These are phyloP conservation scores for Dothideomycetes sp. DNA, from an alignment of 2,329 filamentous ascomycete species.

Conservation along the genomic window DNA sequence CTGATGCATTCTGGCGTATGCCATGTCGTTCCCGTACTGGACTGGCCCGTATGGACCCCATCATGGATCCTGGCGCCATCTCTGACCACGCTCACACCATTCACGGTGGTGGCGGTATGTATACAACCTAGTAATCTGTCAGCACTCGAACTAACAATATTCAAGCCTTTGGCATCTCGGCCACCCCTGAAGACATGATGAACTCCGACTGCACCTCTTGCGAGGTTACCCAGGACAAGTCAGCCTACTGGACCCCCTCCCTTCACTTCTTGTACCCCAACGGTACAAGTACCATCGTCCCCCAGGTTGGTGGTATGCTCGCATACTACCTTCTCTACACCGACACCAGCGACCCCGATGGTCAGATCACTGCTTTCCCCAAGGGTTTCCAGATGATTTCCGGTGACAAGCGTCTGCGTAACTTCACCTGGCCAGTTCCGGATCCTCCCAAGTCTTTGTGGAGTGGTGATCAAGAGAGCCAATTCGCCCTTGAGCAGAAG, in stretches of 20 bases:
- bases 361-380: constrained; percentile 58
- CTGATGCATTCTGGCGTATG: constrained; percentile 75
- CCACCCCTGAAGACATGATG: constrained; percentile 47
- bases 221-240: constrained; percentile 67
- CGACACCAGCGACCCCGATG: constrained; percentile 24
- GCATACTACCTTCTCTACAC: constrained; percentile 81
- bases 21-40: constrained; percentile 64
- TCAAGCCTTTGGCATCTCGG: constrained; percentile 53
- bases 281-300: constrained; percentile 56
- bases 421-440: constrained; percentile 59
- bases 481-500: constrained; percentile 62
- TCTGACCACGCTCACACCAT: constrained; percentile 63
- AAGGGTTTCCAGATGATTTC: constrained; percentile 71
- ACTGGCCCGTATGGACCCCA: constrained; percentile 56
- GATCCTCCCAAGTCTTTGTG: constrained; percentile 61
- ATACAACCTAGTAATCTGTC: neutral
- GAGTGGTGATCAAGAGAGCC: constrained; percentile 53
- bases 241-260: constrained; percentile 72
- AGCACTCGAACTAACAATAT: constrained; percentile 8
- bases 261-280: constrained; percentile 67
- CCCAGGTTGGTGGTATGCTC: constrained; percentile 72
- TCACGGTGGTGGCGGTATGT: constrained; percentile 66
- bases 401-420: constrained; percentile 56
- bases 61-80: constrained; percentile 51
- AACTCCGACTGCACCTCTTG: constrained; percentile 67